Base-by-base conservation (phyloP, 2,329 filamentous ascomycete species). In the Pezicula radicicola region DNA sequence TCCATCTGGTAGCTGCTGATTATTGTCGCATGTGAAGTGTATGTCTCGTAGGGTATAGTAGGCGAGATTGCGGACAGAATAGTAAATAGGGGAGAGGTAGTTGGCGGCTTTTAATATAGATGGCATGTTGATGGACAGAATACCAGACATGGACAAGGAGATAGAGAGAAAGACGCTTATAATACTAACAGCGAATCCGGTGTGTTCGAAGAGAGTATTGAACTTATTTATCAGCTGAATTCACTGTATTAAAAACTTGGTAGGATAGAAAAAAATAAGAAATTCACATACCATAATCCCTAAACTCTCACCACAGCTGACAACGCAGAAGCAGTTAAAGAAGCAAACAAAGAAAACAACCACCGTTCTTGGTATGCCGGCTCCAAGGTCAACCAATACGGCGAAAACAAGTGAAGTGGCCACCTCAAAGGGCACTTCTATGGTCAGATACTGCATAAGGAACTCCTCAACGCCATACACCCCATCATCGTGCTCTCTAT, bases 161-260 rank as follows among this genome's bases (percentile, higher is more conserved):
- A 92, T 79, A 0, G 83, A 84, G 3, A 92, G 74, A 16, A 91
- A 74, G 40, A 89, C 78, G 1, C 80, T 84, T 57, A 86, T 89
- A 51, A 89, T 70, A 59, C 89, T 90, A 53, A 91, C 81, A 0
- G 87, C 86, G 65, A 91, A 91, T 2, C 88, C 88, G 0, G 86
- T 88, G 63, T 91, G 87, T 7, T 72, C 71, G 65, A 91, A 88
- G 9, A 91, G 70, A 0, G 87, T 91, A 70, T 89, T 90, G 74
- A 91, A 91, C n/a, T n/a, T n/a, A n/a, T n/a, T n/a, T n/a, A n/a
- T n/a, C n/a, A n/a, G n/a, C n/a, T n/a, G n/a, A n/a, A n/a, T n/a
- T n/a, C n/a, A n/a, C n/a, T n/a, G n/a, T n/a, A n/a, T n/a, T n/a
- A n/a, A n/a, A n/a, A n/a, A n/a, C n/a, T n/a, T n/a, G n/a, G n/a